Evolutionary conservation across 768 basidiomycete genomes (phyloP).

Genomic region (Naganishia antarctica): DNA sequence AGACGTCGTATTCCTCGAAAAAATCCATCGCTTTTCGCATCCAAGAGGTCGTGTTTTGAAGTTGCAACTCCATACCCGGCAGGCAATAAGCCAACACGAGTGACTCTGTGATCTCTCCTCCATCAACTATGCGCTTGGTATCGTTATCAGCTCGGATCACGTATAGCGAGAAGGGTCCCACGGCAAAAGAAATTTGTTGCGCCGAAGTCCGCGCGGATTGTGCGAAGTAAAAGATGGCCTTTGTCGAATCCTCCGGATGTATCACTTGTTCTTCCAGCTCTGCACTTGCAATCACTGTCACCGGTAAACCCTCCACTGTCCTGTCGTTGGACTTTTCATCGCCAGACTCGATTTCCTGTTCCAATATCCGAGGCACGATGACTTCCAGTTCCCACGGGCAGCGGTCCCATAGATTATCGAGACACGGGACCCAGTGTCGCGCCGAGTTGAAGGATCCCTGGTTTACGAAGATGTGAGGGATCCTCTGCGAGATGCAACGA

Average conservation of each 20-base stretch:
- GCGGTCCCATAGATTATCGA: conserved; percentile 90
- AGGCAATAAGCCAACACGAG: conserved; percentile 85
- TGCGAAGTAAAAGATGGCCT: conserved; percentile 88
- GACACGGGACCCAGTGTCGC: conserved; percentile 97
- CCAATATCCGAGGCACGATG: conserved; percentile 63
- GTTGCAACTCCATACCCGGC: conserved; percentile 73
- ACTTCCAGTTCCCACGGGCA: conserved; percentile 99
- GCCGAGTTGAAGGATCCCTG: conserved; percentile 83
- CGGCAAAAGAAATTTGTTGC: conserved; percentile 95
- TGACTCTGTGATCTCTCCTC: conserved; percentile 33
- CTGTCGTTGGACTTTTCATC: conserved; percentile 36
- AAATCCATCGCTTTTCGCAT: conserved; percentile 78
- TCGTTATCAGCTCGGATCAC: conserved; percentile 63
- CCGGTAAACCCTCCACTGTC: conserved; percentile 54
- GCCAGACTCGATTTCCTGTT: conserved; percentile 50
- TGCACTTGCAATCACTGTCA: conserved; percentile 87
- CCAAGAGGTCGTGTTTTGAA: conserved; percentile 66
- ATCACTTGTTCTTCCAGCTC: conserved; percentile 93
- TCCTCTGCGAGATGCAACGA: conserved; percentile 57
- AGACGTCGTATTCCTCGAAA: conserved; percentile 88
- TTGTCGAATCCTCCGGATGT: conserved; percentile 87
- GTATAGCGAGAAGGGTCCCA: conserved; percentile 83
- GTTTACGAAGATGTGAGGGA: conserved; percentile 87
- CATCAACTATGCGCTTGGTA: conserved; percentile 59
- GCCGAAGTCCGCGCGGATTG: conserved; percentile 81